These are phyloP conservation scores for Trametes villosa DNA, from an alignment of 768 basidiomycete species.

Conservation along the genomic window DNA sequence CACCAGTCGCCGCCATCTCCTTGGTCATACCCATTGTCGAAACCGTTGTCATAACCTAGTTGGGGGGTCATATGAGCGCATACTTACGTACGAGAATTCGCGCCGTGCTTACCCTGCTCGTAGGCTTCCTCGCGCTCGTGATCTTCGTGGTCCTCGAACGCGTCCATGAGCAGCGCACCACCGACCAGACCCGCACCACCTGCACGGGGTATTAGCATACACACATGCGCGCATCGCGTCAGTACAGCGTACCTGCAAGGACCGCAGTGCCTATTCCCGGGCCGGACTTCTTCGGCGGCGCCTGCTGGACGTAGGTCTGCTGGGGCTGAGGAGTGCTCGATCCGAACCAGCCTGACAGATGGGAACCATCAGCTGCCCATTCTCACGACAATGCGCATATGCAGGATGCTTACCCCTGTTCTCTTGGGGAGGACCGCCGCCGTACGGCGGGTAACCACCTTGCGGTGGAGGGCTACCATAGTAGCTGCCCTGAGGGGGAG, in stretches of 20 bases:
- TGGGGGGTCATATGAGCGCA: slow-evolving; percentile 1
- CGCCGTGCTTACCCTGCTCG: slow-evolving; percentile 38
- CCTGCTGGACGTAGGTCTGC: slow-evolving; percentile 39
- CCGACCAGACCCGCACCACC: slow-evolving; percentile 72
- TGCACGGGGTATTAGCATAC: slow-evolving; percentile 23
- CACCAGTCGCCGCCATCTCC: slow-evolving; percentile 32
- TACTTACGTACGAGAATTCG: background rate
- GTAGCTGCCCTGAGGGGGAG: slow-evolving; percentile 23
- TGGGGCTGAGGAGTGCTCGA: slow-evolving; percentile 33
- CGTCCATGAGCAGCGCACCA: slow-evolving; percentile 58
- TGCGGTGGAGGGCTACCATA: slow-evolving; percentile 33
- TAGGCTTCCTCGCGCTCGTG: slow-evolving; percentile 37
- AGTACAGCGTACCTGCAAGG: slow-evolving; percentile 45
- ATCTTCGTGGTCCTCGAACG: slow-evolving; percentile 49
- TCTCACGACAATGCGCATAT: slow-evolving; percentile 17
- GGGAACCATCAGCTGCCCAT: slow-evolving; percentile 8
- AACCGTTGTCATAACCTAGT: slow-evolving; percentile 36
- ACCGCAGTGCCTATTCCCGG: slow-evolving; percentile 54
- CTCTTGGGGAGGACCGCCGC: slow-evolving; percentile 32
- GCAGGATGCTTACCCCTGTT: slow-evolving; percentile 27
- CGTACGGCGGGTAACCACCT: slow-evolving; percentile 32
- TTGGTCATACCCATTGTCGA: slow-evolving; percentile 28
- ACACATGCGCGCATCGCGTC: background rate
- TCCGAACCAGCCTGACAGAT: slow-evolving; percentile 38
- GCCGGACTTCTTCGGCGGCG: slow-evolving; percentile 49